Evolutionary conservation across 345 rosid genomes (phyloP).

Genomic region (Eucalyptus dawsonii): DNA sequence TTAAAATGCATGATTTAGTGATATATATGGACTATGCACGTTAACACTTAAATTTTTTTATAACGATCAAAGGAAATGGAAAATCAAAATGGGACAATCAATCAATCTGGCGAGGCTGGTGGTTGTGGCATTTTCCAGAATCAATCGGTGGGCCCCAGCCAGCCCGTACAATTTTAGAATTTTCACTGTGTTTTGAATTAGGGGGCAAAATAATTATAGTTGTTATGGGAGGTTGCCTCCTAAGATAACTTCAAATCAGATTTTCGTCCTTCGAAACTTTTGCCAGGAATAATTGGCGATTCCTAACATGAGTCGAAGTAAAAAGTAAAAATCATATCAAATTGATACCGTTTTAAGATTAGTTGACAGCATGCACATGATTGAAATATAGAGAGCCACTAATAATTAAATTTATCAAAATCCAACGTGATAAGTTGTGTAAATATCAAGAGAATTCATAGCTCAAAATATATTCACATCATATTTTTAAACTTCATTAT

Average conservation of each 20-base stretch:
- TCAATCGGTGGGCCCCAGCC: not conserved
- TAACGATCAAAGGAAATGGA: not conserved
- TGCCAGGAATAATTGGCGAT: not conserved
- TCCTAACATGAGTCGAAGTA: not conserved
- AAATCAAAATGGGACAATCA: not conserved
- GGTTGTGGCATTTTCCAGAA: not conserved
- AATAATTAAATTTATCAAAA: not conserved
- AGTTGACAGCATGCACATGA: not conserved
- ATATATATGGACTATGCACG: not conserved
- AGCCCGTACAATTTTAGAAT: not conserved
- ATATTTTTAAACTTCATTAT: not conserved
- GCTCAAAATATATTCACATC: not conserved
- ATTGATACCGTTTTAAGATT: not conserved
- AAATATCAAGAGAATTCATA: not conserved
- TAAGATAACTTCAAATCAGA: not conserved
- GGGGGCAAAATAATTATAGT: not conserved
- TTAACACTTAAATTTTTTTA: not conserved
- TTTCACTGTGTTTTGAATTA: not conserved
- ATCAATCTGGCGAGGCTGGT: not conserved
- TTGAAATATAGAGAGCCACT: not conserved
- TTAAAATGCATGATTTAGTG: not conserved
- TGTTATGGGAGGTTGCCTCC: not conserved
- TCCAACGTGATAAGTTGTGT: accelerated
- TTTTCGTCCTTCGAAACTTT: not conserved
- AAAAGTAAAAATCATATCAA: not conserved